Conservation (phyloP, 179 eudicot species). For the Silene noctiflora region DNA sequence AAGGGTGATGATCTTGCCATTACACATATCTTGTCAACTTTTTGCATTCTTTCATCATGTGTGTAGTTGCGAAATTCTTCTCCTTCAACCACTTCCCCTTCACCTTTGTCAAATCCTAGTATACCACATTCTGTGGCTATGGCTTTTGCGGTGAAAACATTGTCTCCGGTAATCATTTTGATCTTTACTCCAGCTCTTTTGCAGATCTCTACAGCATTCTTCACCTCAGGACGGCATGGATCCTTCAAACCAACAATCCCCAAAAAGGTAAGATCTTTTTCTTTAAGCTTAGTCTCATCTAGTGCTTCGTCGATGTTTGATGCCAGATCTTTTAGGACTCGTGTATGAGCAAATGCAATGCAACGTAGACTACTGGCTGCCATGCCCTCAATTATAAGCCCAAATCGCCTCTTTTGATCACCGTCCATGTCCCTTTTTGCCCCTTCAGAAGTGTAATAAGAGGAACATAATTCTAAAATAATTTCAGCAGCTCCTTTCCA, state of each 20-base stretch:
- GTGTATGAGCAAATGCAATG: constrained; percentile 44
- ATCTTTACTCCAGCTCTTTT: constrained; percentile 36
- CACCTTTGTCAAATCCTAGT: no score
- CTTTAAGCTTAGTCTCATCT: constrained; percentile 28
- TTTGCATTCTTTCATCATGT: constrained; percentile 47
- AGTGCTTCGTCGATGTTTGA: no score
- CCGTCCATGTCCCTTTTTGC: no score
- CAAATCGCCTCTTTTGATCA: constrained; percentile 22
- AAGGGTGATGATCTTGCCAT: constrained; percentile 50
- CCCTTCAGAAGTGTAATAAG: constrained; percentile 25
- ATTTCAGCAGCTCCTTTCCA: constrained; percentile 55
- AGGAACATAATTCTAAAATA: constrained; percentile 33
- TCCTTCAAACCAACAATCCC: constrained; percentile 47
- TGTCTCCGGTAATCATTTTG: constrained; percentile 51
- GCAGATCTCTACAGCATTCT: constrained; percentile 40
- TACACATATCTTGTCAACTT: constrained; percentile 32
- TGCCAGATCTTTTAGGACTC: no score
- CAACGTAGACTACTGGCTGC: constrained; percentile 46
- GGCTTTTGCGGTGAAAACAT: constrained; percentile 42
- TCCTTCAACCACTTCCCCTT: constrained; percentile 63
- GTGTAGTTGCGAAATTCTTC: constrained; percentile 59
- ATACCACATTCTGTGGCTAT: constrained; percentile 57
- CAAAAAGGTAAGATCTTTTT: constrained; percentile 32
- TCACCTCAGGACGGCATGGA: constrained; percentile 46
- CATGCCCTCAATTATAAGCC: constrained; percentile 34